Conservation (phyloP, 2,329 filamentous ascomycete genomes). For the Colletotrichum magnum region DNA sequence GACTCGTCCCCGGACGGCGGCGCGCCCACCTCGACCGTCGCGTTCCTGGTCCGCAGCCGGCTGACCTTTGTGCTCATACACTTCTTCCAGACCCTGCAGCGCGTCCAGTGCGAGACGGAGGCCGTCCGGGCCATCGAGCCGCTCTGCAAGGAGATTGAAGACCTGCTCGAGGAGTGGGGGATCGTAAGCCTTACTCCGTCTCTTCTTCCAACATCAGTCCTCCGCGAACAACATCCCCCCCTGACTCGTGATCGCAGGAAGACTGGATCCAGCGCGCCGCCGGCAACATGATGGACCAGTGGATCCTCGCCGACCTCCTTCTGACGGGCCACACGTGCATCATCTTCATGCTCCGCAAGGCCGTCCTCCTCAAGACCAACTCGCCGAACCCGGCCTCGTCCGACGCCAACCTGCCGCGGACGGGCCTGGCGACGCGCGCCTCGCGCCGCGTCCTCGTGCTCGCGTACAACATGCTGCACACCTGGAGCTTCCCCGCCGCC, state of each 20-base stretch:
- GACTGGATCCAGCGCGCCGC: constrained; percentile 45
- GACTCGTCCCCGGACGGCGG: constrained; percentile 41
- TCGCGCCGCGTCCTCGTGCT: constrained; percentile 27
- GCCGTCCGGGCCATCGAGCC: constrained; percentile 24
- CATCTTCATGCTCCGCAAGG: constrained; percentile 53
- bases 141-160: constrained; percentile 47
- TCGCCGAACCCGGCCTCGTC: constrained; percentile 8
- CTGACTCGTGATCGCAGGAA: constrained; percentile 37
- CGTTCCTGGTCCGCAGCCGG: constrained; percentile 49
- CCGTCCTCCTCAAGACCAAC: constrained; percentile 18
- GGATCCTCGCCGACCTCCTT: constrained; percentile 46
- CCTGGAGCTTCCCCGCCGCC: constrained; percentile 5
- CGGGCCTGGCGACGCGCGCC: constrained; percentile 7
- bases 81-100: constrained; percentile 44
- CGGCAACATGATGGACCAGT: constrained; percentile 43
- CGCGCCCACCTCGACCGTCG: constrained; percentile 43
- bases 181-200: constrained; percentile 40
- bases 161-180: constrained; percentile 48
- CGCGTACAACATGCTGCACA: constrained; percentile 21
- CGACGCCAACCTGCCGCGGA: constrained; percentile 25
- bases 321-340: constrained; percentile 49
- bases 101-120: constrained; percentile 4
- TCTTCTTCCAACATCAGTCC: neutral
- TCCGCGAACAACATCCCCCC: neutral
- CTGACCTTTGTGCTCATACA: constrained; percentile 48